Evolutionary conservation across 2,329 filamentous ascomycete species (phyloP), one percentile per base, ranked within the genome.

Genomic region (Aureobasidium sp.): DNA sequence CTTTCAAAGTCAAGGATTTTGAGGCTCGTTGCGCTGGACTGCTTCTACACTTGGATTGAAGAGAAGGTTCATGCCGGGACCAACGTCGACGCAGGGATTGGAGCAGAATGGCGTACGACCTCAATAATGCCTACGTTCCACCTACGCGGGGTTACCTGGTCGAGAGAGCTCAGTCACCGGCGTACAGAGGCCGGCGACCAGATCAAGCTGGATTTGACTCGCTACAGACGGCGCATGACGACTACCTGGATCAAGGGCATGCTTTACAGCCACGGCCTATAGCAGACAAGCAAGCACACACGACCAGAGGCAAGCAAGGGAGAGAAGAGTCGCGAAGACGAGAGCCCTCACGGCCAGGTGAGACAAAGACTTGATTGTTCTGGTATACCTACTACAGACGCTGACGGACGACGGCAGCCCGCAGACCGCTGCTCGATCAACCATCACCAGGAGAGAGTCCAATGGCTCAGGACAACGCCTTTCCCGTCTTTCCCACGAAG

Each of bases 401-500:
- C 46, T 47, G 53, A 68, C n/a, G 53, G 61, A 20, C 55, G 20
- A 13, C 12, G 41, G 32, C 15, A 44, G 47, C 26, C 3, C 61
- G 62, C 6, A 69, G 65, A 55, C 67, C 72, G 60, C 67, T 73
- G 51, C 65, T 68, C 13, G 67, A 69, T 23, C 62, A 66, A 7
- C 57, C 59, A 20, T 69, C 68, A 9, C 72, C 72, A 2, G 67
- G 70, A 27, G 64, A 51, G n/a, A 51, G 32, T 51, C 47, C 66
- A 3, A 37, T 72, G 27, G 64, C 66, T 2, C 71, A 71, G 56
- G 79, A 81, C 67, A 81, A 78, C 64, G 77, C 79, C 0, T 81
- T 81, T 60, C 79, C 79, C 7, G 71, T 72, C 0, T 80, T 81
- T 65, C 76, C 76, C 15, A 68, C 69, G 26, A 66, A 69, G 55